Percentiles rank a stretch among this genome's conserved stretches.
These are phyloP conservation scores for Pyrenochaeta sp. DNA, from an alignment of 2,329 filamentous ascomycete genomes.

Conservation along the genomic window DNA sequence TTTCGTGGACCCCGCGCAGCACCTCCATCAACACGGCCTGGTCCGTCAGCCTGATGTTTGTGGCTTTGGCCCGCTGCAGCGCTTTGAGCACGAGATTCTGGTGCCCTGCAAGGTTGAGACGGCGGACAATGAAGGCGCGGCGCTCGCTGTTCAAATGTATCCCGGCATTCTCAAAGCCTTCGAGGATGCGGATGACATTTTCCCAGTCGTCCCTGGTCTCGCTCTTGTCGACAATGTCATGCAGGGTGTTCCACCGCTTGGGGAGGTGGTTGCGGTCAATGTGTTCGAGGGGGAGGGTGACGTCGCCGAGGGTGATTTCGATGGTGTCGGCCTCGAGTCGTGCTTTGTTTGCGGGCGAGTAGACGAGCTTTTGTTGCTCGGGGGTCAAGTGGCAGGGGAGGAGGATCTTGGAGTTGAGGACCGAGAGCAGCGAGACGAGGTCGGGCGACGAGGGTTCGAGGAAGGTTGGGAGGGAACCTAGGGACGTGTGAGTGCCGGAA, in stretches of 20 bases:
- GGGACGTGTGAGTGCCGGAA: no score
- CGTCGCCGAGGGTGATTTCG: constrained; percentile 51
- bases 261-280: constrained; percentile 34
- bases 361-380: constrained; percentile 53
- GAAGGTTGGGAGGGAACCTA: constrained; percentile 52
- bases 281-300: constrained; percentile 43
- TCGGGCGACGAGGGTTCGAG: constrained; percentile 49
- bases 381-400: constrained; percentile 53
- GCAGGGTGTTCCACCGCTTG: constrained; percentile 15
- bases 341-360: constrained; percentile 48
- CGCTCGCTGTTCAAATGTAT: constrained; percentile 17
- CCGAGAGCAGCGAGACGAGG: constrained; percentile 50
- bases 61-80: constrained; percentile 33
- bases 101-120: constrained; percentile 23
- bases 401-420: constrained; percentile 53
- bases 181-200: constrained; percentile 42
- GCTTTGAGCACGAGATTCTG: constrained; percentile 40
- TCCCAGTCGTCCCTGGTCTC: constrained; percentile 43
- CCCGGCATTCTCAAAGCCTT: constrained; percentile 39
- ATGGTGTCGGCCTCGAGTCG: constrained; percentile 53
- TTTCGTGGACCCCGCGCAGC: constrained; percentile 44
- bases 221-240: constrained; percentile 20
- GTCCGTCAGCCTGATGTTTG: constrained; percentile 32
- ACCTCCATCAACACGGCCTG: constrained; percentile 39
- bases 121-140: constrained; percentile 30